Conservation (phyloP, 176 grass and related monocot species). For the Triticum timopheevii region DNA sequence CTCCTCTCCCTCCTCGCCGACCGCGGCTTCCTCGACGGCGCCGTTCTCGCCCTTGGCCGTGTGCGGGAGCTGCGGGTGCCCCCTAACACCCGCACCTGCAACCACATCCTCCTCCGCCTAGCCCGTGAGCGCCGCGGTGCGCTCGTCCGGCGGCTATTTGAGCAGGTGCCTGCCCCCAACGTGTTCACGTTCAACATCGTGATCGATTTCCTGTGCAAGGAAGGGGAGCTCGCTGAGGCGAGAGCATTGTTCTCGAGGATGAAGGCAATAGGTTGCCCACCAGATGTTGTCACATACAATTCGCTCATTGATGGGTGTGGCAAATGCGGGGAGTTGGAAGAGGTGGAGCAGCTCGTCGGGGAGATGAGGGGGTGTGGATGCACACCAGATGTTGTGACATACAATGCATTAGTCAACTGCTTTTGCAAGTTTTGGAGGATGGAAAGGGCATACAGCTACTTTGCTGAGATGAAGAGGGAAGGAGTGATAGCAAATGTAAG, state of each 20-base stretch:
- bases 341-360: slow-evolving; percentile 52
- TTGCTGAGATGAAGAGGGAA: slow-evolving; percentile 74
- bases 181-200: slow-evolving; percentile 95
- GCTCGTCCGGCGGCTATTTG: slow-evolving; percentile 53
- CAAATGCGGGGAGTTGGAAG: slow-evolving; percentile 66
- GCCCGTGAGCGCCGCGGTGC: slow-evolving; percentile 31
- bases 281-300: slow-evolving; percentile 81
- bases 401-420: slow-evolving; percentile 85
- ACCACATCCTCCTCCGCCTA: slow-evolving; percentile 77
- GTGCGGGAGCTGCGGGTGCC: slow-evolving; percentile 58
- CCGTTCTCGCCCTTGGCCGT: slow-evolving; percentile 51
- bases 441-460: slow-evolving; percentile 61
- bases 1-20: slow-evolving; percentile 53
- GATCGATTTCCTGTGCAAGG: slow-evolving; percentile 92
- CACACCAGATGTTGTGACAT: slow-evolving; percentile 74
- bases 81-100: slow-evolving; percentile 82
- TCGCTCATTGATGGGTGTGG: slow-evolving; percentile 91
- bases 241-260: slow-evolving; percentile 57
- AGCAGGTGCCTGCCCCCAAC: slow-evolving; percentile 54
- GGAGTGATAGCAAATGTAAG: slow-evolving; percentile 68
- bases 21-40: slow-evolving; percentile 46
- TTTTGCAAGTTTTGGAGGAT: slow-evolving; percentile 80
- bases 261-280: slow-evolving; percentile 69
- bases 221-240: slow-evolving; percentile 57
- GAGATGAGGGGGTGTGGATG: slow-evolving; percentile 66